Evolutionary conservation across 2,329 filamentous ascomycete species (phyloP), one percentile per base, ranked within the genome.

Genomic region (Monilinia vaccinii-corymbosi): DNA sequence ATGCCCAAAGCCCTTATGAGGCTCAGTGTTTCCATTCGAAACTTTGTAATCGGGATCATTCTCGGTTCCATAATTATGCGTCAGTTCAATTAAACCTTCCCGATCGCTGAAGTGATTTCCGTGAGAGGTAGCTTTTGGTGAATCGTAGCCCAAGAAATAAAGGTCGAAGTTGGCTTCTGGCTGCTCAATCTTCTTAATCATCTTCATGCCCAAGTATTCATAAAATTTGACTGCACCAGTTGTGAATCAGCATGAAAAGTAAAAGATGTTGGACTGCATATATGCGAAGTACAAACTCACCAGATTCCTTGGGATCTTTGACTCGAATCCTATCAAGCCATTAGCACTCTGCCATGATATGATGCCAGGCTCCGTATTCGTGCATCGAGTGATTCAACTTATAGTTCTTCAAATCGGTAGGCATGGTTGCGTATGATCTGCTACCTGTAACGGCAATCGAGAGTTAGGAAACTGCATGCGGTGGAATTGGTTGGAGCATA

Each of bases 91-190:
- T 45, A 97, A 81, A 50, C 90, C 94, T 74, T 96, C 87, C 58
- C 94, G 87, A 74, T 96, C 90, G 77, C 87, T 92, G 34, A 75
- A 71, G 70, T 86, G 83, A 64, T 85, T 85, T 69, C 86, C 88
- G 60, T 82, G 78, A 11, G 89, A 94, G n/a, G 83, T 77, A 16
- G 93, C 88, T 42, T 82, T 79, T 11, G 90, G 83, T 36, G 84
- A 82, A 72, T 96, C 87, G 76, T 95, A 97, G 62, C 87, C 91
- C 62, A 99, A 81, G 77, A 97, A 97, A 79, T 97, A 97, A 32
- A 97, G 84, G 70, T 94, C 90, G 74, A 97, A 97, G 72, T 95
- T 96, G 74, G 84, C 84, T 62, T 96, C 91, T 16, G 92, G 88
- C 71, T 91, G 89, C 64, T 87, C 79, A 50, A 94, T 79, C 76